Percentiles rank a stretch among this genome's conserved stretches.
Conservation (phyloP, 345 rosid genomes). For the Citrus sp. region DNA sequence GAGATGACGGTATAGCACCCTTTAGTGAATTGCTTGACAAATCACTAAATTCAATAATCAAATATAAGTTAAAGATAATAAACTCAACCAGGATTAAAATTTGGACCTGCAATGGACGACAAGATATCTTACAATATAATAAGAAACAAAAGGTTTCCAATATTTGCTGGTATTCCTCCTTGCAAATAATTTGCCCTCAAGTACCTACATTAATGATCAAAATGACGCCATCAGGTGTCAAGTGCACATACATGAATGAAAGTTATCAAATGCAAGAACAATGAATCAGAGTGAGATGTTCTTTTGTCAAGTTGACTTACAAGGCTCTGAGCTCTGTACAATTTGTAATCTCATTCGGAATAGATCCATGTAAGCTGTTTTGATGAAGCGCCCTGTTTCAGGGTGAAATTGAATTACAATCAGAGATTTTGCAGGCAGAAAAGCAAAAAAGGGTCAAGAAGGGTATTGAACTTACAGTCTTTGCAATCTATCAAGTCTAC, state of each 20-base stretch:
- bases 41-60: slow-evolving; percentile 51
- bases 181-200: slow-evolving; percentile 86
- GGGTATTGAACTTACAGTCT: slow-evolving; percentile 67
- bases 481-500: slow-evolving; percentile 67
- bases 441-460: not conserved
- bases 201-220: slow-evolving; percentile 45
- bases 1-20: slow-evolving; percentile 84
- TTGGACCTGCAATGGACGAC: not conserved
- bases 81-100: not conserved
- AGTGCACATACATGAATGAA: not conserved
- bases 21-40: slow-evolving; percentile 84
- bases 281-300: not conserved
- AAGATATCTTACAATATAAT: slow-evolving; percentile 56
- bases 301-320: slow-evolving; percentile 42
- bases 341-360: slow-evolving; percentile 74
- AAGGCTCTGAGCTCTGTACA: slow-evolving; percentile 86
- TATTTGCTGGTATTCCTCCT: slow-evolving; percentile 81
- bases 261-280: not conserved
- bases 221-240: not conserved
- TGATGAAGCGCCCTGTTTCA: slow-evolving; percentile 80
- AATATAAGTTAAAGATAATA: not conserved
- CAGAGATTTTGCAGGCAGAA: not conserved
- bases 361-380: slow-evolving; percentile 79
- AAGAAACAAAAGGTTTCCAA: slow-evolving; percentile 80
- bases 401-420: not conserved